Base-by-base conservation (phyloP, 495 filamentous ascomycete genomes). In the Annulohypoxylon stygium region DNA sequence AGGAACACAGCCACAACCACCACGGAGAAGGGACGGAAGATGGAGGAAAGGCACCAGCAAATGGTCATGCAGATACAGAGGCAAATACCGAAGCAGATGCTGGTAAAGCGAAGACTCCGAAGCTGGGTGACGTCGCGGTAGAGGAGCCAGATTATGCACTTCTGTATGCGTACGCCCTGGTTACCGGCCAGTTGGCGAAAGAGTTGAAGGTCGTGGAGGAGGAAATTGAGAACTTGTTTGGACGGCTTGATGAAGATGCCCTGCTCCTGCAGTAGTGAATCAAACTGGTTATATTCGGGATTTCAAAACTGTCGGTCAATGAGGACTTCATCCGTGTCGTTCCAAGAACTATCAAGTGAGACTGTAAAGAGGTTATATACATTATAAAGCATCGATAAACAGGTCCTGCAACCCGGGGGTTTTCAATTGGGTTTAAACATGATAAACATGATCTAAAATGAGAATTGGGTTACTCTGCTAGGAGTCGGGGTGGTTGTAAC, bases 191-290 rank as follows among this genome's bases (percentile, higher is more conserved):
- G 77, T 81, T 93, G 1, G 86, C 90, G 2, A 85, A 90, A 48
- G 90, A 97, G 82, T 90, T 97, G 76, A 87, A 85, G 64, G 83
- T 82, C 3, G 81, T 94, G 20, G 89, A 93, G 71, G 85, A 85
- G 64, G 88, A 93, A 79, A 88, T 97, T 59, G 86, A 90, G 71
- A 82, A 83, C 14, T 70, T 95, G 63, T 97, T 93, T 84, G 94
- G 94, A 0, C 87, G 92, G 43, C 75, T 97, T 58, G 84, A 90
- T 77, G 92, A 94, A 78, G 91, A 95, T 71, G 82, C 87, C 53
- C 78, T 96, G 67, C 85, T 93, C 74, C 78, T 97, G 66, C 86
- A 92, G 77, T 90, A 55, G 73, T 10, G 55, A 11, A 34, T 2
- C 26, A 10, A 60, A 34, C 23, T 16, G 53, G 10, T 20, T 43